Base-by-base conservation (phyloP, 495 filamentous ascomycete species). In the Opeltia flavorubescens region DNA sequence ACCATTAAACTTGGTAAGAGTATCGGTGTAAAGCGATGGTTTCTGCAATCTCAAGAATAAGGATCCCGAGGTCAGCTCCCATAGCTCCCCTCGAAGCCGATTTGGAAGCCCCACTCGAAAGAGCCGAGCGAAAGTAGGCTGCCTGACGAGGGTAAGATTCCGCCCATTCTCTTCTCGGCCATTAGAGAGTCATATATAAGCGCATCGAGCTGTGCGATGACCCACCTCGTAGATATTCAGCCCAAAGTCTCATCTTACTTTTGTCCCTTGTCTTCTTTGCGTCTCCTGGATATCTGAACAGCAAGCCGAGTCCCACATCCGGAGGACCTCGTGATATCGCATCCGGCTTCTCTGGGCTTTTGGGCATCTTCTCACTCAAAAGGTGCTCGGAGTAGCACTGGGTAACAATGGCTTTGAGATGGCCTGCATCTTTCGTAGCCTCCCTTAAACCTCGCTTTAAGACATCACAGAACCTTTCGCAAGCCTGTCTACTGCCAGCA, bases 231-330 rank as follows among this genome's bases (percentile, higher is more conserved):
- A 98, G 71, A 63, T 98, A 96, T 68, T 98, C 91, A 36, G 81
- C 81, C 91, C 91, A 98, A 20, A 98, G 62, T 44, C 91, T 74
- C 84, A 98, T 96, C 71, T 98, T 98, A 55, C 88, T 94, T 33
- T 86, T 72, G 66, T 98, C 93, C 54, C 91, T 74, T 31, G 95
- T 73, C 63, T 96, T 96, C 51, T 84, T 83, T n/a, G 86, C 80
- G 71, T 98, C 89, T 28, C 91, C 91, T 4, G 91, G 91, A 62
- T 96, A 98, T 56, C 82, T 80, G 66, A 95, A 98, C 6, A 89
- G 62, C 77, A 89, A 84, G 25, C 91, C 91, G 46, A 98, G 67
- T 5, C 91, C 91, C 15, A 88, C 87, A 66, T 96, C 89, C 12
- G 93, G 93, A 0, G 83, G 77, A 39, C 78, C 78, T 56, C 78